Evolutionary conservation across 345 rosid genomes (phyloP).

Genomic region (Salix dunnii): DNA sequence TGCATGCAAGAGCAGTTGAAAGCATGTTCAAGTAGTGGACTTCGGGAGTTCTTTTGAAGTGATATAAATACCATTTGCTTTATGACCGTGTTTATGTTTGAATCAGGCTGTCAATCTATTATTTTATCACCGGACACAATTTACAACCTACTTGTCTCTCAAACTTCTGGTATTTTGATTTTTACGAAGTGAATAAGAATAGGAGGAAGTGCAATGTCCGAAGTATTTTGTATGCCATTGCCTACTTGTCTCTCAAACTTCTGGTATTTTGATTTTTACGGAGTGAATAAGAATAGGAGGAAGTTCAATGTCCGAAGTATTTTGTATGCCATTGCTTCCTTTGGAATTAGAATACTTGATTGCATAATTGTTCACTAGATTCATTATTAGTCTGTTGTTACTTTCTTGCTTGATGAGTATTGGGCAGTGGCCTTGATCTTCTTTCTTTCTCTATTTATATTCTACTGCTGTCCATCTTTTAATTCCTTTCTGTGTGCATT

Average conservation of each 20-base stretch:
- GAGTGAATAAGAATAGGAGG: not conserved
- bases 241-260: not conserved
- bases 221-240: not conserved
- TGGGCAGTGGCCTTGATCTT: not conserved
- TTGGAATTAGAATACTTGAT: not conserved
- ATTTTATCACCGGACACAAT: not conserved
- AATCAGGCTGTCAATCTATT: not conserved
- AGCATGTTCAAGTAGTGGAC: not conserved
- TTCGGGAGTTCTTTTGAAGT: not conserved
- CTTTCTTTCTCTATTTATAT: not conserved
- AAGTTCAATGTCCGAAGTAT: not conserved
- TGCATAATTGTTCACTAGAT: not conserved
- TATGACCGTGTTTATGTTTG: not conserved
- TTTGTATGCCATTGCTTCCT: not conserved
- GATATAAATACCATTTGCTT: not conserved
- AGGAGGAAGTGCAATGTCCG: not conserved
- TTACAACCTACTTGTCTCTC: not conserved
- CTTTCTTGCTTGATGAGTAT: not conserved
- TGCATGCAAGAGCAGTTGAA: not conserved
- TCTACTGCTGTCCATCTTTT: not conserved
- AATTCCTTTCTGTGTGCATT: not conserved
- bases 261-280: not conserved
- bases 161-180: not conserved
- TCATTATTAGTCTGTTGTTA: not conserved
- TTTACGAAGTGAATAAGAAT: not conserved